Evolutionary conservation across 306 rosid species (phyloP), one percentile per base, ranked within the genome.

Genomic region (Prunus dulcis): DNA sequence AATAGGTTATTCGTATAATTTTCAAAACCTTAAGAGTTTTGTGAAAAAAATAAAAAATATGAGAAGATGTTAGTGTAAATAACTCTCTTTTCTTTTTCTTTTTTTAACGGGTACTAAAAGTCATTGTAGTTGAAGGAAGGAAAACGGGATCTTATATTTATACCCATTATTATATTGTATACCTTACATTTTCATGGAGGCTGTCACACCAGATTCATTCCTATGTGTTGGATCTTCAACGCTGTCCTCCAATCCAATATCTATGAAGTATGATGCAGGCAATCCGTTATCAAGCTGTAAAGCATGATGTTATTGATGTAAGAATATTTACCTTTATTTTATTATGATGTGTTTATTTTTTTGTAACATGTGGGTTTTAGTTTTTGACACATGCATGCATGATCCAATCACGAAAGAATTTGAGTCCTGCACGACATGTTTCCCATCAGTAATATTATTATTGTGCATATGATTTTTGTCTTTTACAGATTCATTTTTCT

Each of bases 381-480:
- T 80, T 82, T 78, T 60, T 74, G 75, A 77, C 86, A 82, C 85
- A 84, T 78, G 88, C 57, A 18, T 5, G 43, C 6, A 84, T 76
- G 12, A 11, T 15, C 69, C 77, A 78, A 57, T 74, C 85, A 74
- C 64, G 7, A 17, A 79, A 53, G 64, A 75, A 79, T 85, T 85
- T 80, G 88, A 91, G 91, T 86, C 87, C 88, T 79, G 56, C 89
- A 91, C 90, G 93, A 77, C 81, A 85, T 68, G n/a, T 55, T 69
- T 75, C 85, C 63, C 72, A 64, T 73, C 86, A 30, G 28, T 55
- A 73, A n/a, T 13, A 76, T 67, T 76, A 65, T 70, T 76, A 58
- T 78, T 63, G 41, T 30, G 51, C 27, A 27, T 20, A 56, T n/a
- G 12, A 19, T 15, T 20, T n/a, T 64, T 22, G 41, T 12, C 27